Evolutionary conservation across 805 yeast genomes (phyloP), one percentile per base, ranked within the genome.

Genomic region (Yamadazyma akitaensis): DNA sequence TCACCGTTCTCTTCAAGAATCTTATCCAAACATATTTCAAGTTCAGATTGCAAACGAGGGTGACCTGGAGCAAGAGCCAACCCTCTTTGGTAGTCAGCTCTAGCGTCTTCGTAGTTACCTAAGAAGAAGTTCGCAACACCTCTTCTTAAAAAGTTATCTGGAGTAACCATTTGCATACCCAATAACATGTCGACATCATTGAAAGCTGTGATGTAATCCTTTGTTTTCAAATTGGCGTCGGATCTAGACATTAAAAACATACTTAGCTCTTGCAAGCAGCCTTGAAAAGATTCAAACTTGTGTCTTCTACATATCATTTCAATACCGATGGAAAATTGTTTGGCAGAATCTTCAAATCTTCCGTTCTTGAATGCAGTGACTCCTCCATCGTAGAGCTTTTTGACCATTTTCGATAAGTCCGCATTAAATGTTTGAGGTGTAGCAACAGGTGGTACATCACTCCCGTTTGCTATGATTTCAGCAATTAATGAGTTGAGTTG

Each of bases 71-170:
- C 77, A 55, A 85, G 77, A n/a, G 84, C 70, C 48, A 86, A 69
- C 0, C 91, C 95, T 60, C 91, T 76, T 64, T 85, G 91, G 56
- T 84, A 76, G 55, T 80, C 85, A 2, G 79, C 77, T 50, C 81
- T 79, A 2, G 90, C 85, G 8, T 74, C 80, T 38, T 76, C 77
- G 48, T 78, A 75, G 60, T 81, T 80, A 1, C 85, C 87, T 59
- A 86, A 67, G 55, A 84, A 81, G 54, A 67, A 65, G 53, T 75
- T 71, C 38, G 86, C 80, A 41, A 85, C 81, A 1, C 89, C 85
- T 56, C 84, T 76, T 67, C 94, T 77, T 44, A 85, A 70, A 58
- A 83, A 84, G 59, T 85, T 84, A 44, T 86, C 94, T 1, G 91
- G 81, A 3, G 80, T 67, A 44, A 70, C 65, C 61, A 80, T 67